Conservation (phyloP, 2,329 filamentous ascomycete species). For the Cercospora zeina region DNA sequence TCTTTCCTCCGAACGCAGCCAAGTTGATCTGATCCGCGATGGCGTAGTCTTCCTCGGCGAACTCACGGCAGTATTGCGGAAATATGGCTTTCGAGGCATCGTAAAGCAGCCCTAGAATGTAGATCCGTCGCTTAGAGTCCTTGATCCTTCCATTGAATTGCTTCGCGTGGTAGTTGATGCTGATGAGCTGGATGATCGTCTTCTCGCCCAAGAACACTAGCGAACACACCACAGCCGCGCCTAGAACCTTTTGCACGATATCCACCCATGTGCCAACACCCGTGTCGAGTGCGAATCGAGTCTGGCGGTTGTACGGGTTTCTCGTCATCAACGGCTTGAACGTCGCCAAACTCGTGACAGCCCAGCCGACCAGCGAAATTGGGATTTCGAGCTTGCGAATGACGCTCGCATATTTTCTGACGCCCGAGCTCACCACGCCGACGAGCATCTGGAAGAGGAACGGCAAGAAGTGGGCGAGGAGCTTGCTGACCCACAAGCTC, state of each 20-base stretch:
- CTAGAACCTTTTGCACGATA: conserved; percentile 64
- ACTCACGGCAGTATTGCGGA: conserved; percentile 88
- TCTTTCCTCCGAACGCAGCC: conserved; percentile 57
- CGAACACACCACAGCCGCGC: conserved; percentile 66
- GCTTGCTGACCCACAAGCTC: conserved; percentile 63
- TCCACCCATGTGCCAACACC: conserved; percentile 51
- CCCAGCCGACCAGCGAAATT: conserved; percentile 62
- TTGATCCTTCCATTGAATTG: conserved; percentile 82
- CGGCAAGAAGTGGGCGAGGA: conserved; percentile 60
- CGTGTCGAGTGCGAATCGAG: conserved; percentile 15
- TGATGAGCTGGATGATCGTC: conserved; percentile 76
- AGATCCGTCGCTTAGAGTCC: conserved; percentile 83
- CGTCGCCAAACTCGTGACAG: conserved; percentile 59
- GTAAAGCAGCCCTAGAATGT: conserved; percentile 79
- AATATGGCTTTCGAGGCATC: conserved; percentile 87
- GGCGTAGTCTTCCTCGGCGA: conserved; percentile 84
- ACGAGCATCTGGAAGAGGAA: conserved; percentile 61
- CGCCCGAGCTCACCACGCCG: conserved; percentile 64
- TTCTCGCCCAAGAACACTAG: conserved; percentile 75
- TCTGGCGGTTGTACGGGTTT: conserved; percentile 39
- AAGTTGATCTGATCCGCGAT: conserved; percentile 76
- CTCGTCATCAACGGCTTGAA: conserved; percentile 54
- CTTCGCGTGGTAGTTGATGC: conserved; percentile 80
- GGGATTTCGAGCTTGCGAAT: conserved; percentile 61
- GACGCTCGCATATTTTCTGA: conserved; percentile 63